Evolutionary conservation across 2,329 filamentous ascomycete species (phyloP).

Genomic region (Clarireedia homoeocarpa): DNA sequence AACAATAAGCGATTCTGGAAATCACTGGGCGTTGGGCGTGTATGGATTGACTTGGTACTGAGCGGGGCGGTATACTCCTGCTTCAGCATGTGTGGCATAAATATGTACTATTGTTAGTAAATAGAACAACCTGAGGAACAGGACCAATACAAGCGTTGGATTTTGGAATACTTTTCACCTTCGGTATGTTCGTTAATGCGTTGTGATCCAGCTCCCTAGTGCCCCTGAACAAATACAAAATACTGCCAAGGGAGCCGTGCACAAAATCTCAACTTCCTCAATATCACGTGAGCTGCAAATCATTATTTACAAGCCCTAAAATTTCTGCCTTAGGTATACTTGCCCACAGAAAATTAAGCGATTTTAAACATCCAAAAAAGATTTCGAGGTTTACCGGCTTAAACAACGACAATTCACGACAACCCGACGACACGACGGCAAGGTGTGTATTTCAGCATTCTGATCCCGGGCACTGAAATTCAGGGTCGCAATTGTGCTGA

Average conservation of each 20-base stretch:
- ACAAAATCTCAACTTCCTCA: neutral
- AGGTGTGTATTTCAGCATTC: conserved; percentile 18
- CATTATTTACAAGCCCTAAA: conserved; percentile 7
- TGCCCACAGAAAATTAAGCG: conserved; percentile 8
- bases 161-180: neutral
- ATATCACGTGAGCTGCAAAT: neutral
- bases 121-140: neutral
- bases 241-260: no score
- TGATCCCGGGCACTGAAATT: neutral
- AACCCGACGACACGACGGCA: conserved; percentile 22
- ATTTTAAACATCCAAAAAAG: conserved; percentile 14
- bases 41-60: neutral
- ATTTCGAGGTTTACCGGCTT: conserved; percentile 13
- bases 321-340: neutral
- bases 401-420: conserved; percentile 24
- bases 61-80: neutral
- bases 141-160: neutral
- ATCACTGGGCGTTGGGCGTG: neutral
- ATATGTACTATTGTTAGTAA: neutral
- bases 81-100: neutral
- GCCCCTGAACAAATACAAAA: no score
- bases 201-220: no score
- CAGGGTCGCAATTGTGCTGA: conserved; percentile 1
- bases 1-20: conserved; percentile 23
- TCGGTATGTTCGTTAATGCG: no score